Evolutionary conservation across 2,329 filamentous ascomycete genomes (phyloP).

Genomic region (Colletotrichum theobromicola): DNA sequence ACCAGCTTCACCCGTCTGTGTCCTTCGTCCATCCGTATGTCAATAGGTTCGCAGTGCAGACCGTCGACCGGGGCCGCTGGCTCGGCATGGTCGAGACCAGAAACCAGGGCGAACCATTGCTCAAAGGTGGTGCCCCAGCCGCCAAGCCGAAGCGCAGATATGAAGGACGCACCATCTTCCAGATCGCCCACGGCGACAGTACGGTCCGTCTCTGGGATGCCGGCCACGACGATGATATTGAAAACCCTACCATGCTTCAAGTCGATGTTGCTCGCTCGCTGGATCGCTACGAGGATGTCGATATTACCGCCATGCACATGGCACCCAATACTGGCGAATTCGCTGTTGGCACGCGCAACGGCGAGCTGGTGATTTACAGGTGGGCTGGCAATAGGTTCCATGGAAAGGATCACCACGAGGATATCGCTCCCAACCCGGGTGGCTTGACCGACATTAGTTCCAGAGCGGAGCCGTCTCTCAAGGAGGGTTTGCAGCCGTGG

Average conservation of each 20-base stretch:
- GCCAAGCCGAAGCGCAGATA: constrained; percentile 75
- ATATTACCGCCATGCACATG: constrained; percentile 81
- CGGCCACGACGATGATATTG: constrained; percentile 90
- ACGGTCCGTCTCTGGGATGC: constrained; percentile 93
- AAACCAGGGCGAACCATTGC: constrained; percentile 75
- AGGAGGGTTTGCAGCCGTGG: constrained; percentile 81
- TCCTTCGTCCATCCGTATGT: constrained; percentile 92
- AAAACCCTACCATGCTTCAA: constrained; percentile 82
- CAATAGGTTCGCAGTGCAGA: constrained; percentile 72
- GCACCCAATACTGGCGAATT: constrained; percentile 83
- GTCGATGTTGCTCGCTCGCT: constrained; percentile 86
- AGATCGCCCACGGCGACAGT: constrained; percentile 88
- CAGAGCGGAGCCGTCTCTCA: constrained; percentile 74
- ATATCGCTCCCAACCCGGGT: constrained; percentile 63
- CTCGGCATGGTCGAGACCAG: constrained; percentile 88
- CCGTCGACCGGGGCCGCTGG: constrained; percentile 82
- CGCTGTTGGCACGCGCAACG: constrained; percentile 78
- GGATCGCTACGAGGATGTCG: constrained; percentile 77
- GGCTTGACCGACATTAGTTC: constrained; percentile 76
- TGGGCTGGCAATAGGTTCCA: constrained; percentile 83
- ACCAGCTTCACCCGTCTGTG: constrained; percentile 87
- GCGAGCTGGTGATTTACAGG: constrained; percentile 86
- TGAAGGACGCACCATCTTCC: constrained; percentile 83
- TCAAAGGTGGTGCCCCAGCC: constrained; percentile 80
- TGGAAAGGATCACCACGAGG: constrained; percentile 63